Evolutionary conservation across 1,284 basidiomycete genomes (phyloP), one percentile per base, ranked within the genome.

Genomic region (Termitomyces sp.): DNA sequence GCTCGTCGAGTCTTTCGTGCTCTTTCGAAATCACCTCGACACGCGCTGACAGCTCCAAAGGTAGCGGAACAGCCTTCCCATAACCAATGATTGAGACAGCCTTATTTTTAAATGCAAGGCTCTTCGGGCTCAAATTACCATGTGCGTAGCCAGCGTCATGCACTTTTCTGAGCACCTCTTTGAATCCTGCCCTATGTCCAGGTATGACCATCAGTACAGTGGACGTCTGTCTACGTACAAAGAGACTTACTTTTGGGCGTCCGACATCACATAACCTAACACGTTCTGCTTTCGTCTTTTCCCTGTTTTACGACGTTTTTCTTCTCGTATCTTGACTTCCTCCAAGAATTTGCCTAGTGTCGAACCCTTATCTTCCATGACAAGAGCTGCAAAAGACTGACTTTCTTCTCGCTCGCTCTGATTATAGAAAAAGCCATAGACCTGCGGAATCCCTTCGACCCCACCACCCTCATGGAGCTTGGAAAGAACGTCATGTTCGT

Each of bases 41-140:
- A 14, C 31, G 31, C 11, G 31, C 31, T 33, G 31, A 13, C 4
- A 33, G 13, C 13, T 33, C 31, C 31, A 13, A 33, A 14, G 31
- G 31, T 33, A 33, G 11, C 31, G 31, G 31, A n/a, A 34, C 14
- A 14, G 33, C 33, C 5, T 13, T 4, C 33, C n/a, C 14, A n/a
- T n/a, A 52, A 19, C 51, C 51, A n/a, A 52, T 8, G 18, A 52
- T 47, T 5, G 37, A 41, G 19, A 52, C 37, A 5, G 3, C 26
- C 16, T 16, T 26, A 19, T 35, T 16, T 4, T 38, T 14, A 16
- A 47, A 43, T 24, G 42, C 26, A 19, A 52, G 40, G 33, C 40
- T 52, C 7, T 43, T 47, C 9, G 8, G 0, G 3, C 45, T 42
- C 46, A 52, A 42, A 13, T 42, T 47, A n/a, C 51, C 51, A 21